Evolutionary conservation across 2,329 filamentous ascomycete genomes (phyloP).

Genomic region (Hymenoscyphus linearis): DNA sequence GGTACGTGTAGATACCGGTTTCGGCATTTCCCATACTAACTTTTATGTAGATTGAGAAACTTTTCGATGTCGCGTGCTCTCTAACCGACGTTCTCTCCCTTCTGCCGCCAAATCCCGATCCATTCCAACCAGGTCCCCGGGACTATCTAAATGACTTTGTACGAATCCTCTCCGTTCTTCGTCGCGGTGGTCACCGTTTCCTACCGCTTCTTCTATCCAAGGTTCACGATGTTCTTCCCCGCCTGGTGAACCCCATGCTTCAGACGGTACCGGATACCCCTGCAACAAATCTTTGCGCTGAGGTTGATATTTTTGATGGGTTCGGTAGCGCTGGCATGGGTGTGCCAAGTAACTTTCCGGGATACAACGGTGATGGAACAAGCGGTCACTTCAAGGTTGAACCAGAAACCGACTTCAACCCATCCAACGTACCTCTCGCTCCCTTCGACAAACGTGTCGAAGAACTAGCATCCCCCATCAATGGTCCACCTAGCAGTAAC

Average conservation of each 20-base stretch:
- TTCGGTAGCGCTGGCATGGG: conserved; percentile 59
- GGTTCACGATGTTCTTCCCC: conserved; percentile 65
- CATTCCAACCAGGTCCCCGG: conserved; percentile 62
- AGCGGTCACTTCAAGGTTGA: conserved; percentile 30
- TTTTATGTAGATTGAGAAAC: conserved; percentile 60
- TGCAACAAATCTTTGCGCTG: conserved; percentile 28
- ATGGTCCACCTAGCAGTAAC: conserved; percentile 10
- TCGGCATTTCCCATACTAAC: conserved; percentile 8
- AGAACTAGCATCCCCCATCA: conserved; percentile 24
- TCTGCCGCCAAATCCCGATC: conserved; percentile 53
- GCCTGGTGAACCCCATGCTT: conserved; percentile 54
- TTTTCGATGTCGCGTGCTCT: conserved; percentile 70
- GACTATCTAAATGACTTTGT: conserved; percentile 69
- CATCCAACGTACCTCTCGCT: conserved; percentile 16
- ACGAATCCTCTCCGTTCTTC: conserved; percentile 62
- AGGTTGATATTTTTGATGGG: conserved; percentile 60
- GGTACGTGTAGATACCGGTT: conserved; percentile 41
- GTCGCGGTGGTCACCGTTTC: conserved; percentile 72
- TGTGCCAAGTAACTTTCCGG: conserved; percentile 26
- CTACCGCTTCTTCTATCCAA: conserved; percentile 72
- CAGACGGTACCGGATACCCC: conserved; percentile 52
- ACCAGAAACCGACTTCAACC: conserved; percentile 21
- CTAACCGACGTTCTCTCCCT: conserved; percentile 68
- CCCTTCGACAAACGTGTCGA: conserved; percentile 27
- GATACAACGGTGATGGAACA: conserved; percentile 25